A percentile compares a stretch with the other conserved stretches of the same genome.
phyloP scores from a whole-genome alignment of 148 eudicot species.

The Spergularia marina region DNA sequence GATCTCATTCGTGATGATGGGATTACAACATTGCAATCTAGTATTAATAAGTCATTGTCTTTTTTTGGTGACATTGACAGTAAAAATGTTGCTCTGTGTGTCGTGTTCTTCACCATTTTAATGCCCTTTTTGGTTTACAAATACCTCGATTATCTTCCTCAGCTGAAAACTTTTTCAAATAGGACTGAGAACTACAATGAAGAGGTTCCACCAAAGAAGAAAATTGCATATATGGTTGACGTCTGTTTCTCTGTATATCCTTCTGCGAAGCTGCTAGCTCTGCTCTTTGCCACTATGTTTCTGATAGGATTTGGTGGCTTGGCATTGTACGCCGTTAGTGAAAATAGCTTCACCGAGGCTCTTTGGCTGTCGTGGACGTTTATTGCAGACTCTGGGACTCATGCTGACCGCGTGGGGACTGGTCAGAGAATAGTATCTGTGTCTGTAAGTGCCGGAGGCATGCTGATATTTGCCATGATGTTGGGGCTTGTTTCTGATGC shows the following conservation, averaged over 20 bases:
- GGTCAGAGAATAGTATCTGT: slow-evolving; percentile 89
- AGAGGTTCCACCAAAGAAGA: slow-evolving; percentile 78
- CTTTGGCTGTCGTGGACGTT: slow-evolving; percentile 96
- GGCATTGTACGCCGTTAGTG: slow-evolving; percentile 80
- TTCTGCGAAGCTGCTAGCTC: slow-evolving; percentile 91
- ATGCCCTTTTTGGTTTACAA: slow-evolving; percentile 70
- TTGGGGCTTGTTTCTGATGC: slow-evolving; percentile 97
- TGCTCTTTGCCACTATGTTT: slow-evolving; percentile 77
- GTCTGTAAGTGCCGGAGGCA: slow-evolving; percentile 84
- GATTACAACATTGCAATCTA: slow-evolving; percentile 27
- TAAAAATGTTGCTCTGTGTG: slow-evolving; percentile 53
- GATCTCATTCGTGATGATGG: slow-evolving; percentile 25
- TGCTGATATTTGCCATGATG: slow-evolving; percentile 98
- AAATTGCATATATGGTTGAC: slow-evolving; percentile 84
- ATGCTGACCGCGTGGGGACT: slow-evolving; percentile 84
- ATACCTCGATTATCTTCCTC: slow-evolving; percentile 62
- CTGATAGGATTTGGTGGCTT: slow-evolving; percentile 90
- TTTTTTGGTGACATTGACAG: slow-evolving; percentile 33
- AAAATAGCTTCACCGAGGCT: slow-evolving; percentile 72
- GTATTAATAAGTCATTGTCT: slow-evolving; percentile 31
- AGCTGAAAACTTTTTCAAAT: slow-evolving; percentile 43
- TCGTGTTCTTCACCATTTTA: slow-evolving; percentile 53
- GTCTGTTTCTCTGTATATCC: slow-evolving; percentile 93
- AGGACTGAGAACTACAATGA: slow-evolving; percentile 49
- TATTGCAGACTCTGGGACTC: slow-evolving; percentile 92